phyloP scores from a whole-genome alignment of 208 protist species.

The Leishmania gerbilli region DNA sequence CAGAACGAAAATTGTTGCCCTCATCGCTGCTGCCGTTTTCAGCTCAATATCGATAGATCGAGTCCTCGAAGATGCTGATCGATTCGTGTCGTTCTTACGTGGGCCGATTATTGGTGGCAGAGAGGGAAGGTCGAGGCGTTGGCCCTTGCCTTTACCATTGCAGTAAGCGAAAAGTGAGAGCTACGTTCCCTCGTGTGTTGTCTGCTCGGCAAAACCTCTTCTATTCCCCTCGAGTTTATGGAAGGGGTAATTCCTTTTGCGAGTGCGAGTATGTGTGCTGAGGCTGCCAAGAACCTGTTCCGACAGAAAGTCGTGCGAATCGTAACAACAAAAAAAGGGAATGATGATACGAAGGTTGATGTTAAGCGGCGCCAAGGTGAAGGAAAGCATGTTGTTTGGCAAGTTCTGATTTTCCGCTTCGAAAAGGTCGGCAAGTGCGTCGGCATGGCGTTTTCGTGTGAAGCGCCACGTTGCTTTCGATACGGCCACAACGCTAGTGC shows the following conservation, averaged over 20 bases:
- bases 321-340: neutral
- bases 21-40: neutral
- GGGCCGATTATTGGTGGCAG: neutral
- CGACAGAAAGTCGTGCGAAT: neutral
- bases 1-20: conserved; percentile 6
- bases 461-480: neutral
- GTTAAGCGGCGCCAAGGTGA: neutral
- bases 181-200: neutral
- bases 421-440: neutral
- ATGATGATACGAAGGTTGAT: neutral
- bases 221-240: neutral
- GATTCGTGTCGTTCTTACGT: neutral
- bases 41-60: neutral
- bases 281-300: neutral
- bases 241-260: neutral
- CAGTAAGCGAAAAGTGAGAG: neutral
- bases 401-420: neutral
- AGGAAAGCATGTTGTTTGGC: neutral
- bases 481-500: neutral
- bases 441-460: neutral
- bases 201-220: neutral
- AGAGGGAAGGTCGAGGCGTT: neutral
- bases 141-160: neutral
- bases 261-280: neutral
- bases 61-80: neutral